Evolutionary conservation across 1,284 basidiomycete genomes (phyloP).

Genomic region (Moesziomyces sp.): DNA sequence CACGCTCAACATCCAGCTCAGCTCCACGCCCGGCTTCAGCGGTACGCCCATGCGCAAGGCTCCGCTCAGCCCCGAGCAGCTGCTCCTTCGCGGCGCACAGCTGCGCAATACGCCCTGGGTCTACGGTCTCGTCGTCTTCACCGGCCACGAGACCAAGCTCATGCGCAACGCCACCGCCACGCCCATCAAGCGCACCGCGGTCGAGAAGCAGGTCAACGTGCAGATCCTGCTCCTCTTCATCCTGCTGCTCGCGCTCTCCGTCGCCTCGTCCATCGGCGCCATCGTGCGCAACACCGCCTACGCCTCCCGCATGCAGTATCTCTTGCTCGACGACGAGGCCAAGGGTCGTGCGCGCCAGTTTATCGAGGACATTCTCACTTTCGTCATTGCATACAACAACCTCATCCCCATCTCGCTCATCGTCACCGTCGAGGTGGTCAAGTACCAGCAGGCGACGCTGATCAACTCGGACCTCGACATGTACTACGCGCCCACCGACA

Average conservation of each 20-base stretch:
- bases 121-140: conserved; percentile 93
- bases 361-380: conserved; percentile 88
- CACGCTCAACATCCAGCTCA: conserved; percentile 73
- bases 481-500: conserved; percentile 93
- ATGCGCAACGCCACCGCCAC: conserved; percentile 91
- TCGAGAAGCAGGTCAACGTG: conserved; percentile 94
- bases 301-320: conserved; percentile 58
- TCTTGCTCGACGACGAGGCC: conserved; percentile 62
- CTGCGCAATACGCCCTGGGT: conserved; percentile 96
- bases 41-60: conserved; percentile 70
- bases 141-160: conserved; percentile 97
- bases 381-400: conserved; percentile 99
- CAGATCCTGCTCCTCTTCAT: conserved; percentile 97
- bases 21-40: conserved; percentile 60
- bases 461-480: conserved; percentile 86
- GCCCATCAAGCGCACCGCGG: conserved; percentile 94
- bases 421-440: conserved; percentile 99
- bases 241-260: conserved; percentile 83
- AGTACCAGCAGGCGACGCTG: conserved; percentile 94
- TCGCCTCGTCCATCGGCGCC: conserved; percentile 91
- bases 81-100: conserved; percentile 93
- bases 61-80: conserved; percentile 92
- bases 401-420: conserved; percentile 98
- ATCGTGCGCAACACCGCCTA: conserved; percentile 73
- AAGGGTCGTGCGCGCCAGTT: conserved; percentile 66